Conservation (phyloP, 805 yeast genomes). For the Wickerhamomyces chambardii region DNA sequence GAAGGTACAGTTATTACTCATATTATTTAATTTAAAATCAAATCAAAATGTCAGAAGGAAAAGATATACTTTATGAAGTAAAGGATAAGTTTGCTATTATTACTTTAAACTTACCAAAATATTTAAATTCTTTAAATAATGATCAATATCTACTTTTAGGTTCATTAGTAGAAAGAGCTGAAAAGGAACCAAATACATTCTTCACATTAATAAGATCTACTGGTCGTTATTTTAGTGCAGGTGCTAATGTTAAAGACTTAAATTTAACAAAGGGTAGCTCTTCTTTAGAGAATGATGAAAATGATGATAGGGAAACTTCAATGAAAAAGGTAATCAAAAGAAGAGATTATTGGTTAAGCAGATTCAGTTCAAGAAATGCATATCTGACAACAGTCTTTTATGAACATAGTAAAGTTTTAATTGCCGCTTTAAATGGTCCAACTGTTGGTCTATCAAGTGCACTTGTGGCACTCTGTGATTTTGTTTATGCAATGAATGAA, state of each 20-base stretch:
- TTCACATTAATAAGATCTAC: constrained; percentile 61
- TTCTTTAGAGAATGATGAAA: constrained; percentile 1
- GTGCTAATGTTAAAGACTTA: constrained; percentile 56
- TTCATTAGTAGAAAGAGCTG: constrained; percentile 50
- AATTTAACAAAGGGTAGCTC: constrained; percentile 4
- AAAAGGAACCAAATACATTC: constrained; percentile 47
- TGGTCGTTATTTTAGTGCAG: constrained; percentile 76
- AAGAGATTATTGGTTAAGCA: constrained; percentile 37
- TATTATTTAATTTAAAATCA: constrained; percentile 4
- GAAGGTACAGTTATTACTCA: too few species aligned
- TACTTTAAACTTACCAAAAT: constrained; percentile 51
- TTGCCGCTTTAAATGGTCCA: constrained; percentile 79
- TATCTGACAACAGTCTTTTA: constrained; percentile 59
- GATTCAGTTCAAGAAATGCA: constrained; percentile 63
- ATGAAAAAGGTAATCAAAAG: constrained; percentile 9
- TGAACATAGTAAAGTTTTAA: constrained; percentile 62
- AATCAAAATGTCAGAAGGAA: constrained; percentile 10
- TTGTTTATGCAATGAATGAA: constrained; percentile 58
- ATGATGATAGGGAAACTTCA: constrained; percentile 2
- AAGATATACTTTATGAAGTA: constrained; percentile 21
- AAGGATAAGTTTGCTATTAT: constrained; percentile 47
- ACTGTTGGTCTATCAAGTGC: constrained; percentile 76
- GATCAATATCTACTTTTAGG: constrained; percentile 57
- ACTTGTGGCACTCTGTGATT: constrained; percentile 65
- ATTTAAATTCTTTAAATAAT: constrained; percentile 59